phyloP scores from a whole-genome alignment of 257 asterid genomes.

The Penstemon newberryi region DNA sequence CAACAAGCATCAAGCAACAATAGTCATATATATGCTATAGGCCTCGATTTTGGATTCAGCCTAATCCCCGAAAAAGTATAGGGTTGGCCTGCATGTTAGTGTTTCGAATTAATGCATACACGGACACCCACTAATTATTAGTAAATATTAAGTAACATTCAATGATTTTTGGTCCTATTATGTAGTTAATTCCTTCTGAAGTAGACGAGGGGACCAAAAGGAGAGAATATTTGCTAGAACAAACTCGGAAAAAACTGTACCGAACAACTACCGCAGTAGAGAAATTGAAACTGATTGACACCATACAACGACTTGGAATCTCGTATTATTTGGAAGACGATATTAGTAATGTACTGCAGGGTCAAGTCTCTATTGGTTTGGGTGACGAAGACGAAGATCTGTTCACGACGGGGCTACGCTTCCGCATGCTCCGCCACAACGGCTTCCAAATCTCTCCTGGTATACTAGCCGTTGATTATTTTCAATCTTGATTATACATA shows the following conservation, averaged over 20 bases:
- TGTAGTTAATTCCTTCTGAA: conserved; percentile 39
- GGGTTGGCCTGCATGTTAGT: too few relatives aligned
- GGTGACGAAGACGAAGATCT: conserved; percentile 36
- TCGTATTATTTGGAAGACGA: conserved; percentile 54
- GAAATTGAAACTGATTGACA: conserved; percentile 46
- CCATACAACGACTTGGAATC: conserved; percentile 59
- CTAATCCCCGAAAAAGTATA: too few relatives aligned
- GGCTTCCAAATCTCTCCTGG: conserved; percentile 46
- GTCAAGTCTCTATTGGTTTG: conserved; percentile 13
- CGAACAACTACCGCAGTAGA: conserved; percentile 26
- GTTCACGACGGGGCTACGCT: conserved; percentile 50
- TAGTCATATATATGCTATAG: too few relatives aligned
- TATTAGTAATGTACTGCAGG: conserved; percentile 25
- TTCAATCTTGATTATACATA: too few relatives aligned
- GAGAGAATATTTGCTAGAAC: conserved; percentile 40
- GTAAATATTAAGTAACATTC: too few relatives aligned
- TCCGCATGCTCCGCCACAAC: conserved; percentile 60
- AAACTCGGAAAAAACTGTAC: conserved; percentile 30
- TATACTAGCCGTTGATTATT: conserved; percentile 3
- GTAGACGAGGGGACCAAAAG: conserved; percentile 41
- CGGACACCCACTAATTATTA: neutral
- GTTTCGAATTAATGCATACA: too few relatives aligned
- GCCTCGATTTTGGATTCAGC: too few relatives aligned
- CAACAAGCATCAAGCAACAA: too few relatives aligned
- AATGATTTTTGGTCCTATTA: neutral